A percentile compares a stretch with the other conserved stretches of the same genome.
These are phyloP conservation scores for Penicillium fuscoglaucum DNA, from an alignment of 2,329 filamentous ascomycete species.

Conservation along the genomic window DNA sequence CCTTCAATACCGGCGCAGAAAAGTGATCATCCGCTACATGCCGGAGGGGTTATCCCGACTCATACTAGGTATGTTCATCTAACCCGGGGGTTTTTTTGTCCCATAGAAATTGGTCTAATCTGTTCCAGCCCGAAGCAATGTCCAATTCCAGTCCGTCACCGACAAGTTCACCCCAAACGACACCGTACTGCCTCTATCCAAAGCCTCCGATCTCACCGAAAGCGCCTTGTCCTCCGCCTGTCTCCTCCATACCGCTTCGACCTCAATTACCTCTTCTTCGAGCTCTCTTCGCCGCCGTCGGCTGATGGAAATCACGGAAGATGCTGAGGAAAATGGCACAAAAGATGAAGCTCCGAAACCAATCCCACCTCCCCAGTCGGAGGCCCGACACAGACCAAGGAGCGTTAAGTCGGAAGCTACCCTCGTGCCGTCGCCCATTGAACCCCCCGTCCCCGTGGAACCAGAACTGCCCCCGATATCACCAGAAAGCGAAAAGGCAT, in stretches of 20 bases:
- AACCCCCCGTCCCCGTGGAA: not conserved
- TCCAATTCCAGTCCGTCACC: slow-evolving; percentile 63
- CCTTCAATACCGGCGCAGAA: slow-evolving; percentile 82
- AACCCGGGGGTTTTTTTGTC: not conserved
- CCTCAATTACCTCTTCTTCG: slow-evolving; percentile 79
- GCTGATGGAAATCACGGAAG: slow-evolving; percentile 90
- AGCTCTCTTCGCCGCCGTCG: slow-evolving; percentile 75
- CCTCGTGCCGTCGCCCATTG: slow-evolving; percentile 30
- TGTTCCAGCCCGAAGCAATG: slow-evolving; percentile 71
- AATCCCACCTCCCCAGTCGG: slow-evolving; percentile 21
- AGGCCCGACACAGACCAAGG: slow-evolving; percentile 26
- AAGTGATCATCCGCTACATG: slow-evolving; percentile 88
- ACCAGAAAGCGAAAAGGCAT: slow-evolving; percentile 15
- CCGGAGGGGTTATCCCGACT: slow-evolving; percentile 88
- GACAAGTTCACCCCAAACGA: slow-evolving; percentile 81
- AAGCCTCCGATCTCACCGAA: slow-evolving; percentile 79
- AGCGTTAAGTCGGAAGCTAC: slow-evolving; percentile 40
- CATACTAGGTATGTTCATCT: slow-evolving; percentile 72
- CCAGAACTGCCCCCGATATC: slow-evolving; percentile 12
- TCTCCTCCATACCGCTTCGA: slow-evolving; percentile 82
- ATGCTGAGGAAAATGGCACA: slow-evolving; percentile 75
- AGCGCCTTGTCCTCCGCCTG: slow-evolving; percentile 84
- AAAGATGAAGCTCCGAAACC: slow-evolving; percentile 41
- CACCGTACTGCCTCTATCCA: slow-evolving; percentile 73
- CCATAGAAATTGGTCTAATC: slow-evolving; percentile 13